Conservation (phyloP, 768 basidiomycete species). For the Botryobasidium botryosum region DNA sequence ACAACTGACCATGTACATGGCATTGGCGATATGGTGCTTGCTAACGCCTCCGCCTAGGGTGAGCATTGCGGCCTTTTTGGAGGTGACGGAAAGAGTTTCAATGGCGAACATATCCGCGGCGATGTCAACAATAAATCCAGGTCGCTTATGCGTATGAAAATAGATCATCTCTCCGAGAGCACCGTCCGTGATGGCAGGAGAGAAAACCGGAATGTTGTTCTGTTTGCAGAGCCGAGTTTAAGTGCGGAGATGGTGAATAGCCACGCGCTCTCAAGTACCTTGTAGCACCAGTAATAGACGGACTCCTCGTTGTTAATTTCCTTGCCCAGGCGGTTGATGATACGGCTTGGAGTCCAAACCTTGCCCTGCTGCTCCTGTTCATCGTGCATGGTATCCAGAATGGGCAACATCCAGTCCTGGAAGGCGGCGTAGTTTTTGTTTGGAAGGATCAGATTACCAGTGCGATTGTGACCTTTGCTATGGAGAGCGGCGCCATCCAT, state of each 20-base stretch:
- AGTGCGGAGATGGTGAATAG: background rate
- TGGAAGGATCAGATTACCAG: slow-evolving; percentile 89
- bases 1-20: slow-evolving; percentile 87
- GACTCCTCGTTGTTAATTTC: slow-evolving; percentile 95
- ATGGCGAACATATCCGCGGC: slow-evolving; percentile 83
- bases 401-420: slow-evolving; percentile 96
- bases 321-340: slow-evolving; percentile 82
- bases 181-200: slow-evolving; percentile 93
- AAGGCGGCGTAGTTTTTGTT: slow-evolving; percentile 99
- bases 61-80: slow-evolving; percentile 96
- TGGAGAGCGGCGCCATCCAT: slow-evolving; percentile 80
- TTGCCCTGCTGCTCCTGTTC: no score
- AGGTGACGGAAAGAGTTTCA: slow-evolving; percentile 75
- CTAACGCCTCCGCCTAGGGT: slow-evolving; percentile 95
- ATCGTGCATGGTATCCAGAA: slow-evolving; percentile 73
- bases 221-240: slow-evolving; percentile 21
- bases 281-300: slow-evolving; percentile 98
- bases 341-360: slow-evolving; percentile 80
- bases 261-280: slow-evolving; percentile 48
- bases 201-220: slow-evolving; percentile 98
- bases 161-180: slow-evolving; percentile 99
- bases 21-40: slow-evolving; percentile 99
- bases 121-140: slow-evolving; percentile 78
- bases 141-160: slow-evolving; percentile 85
- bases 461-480: slow-evolving; percentile 83